Evolutionary conservation across 164 flowering plant genomes (phyloP), one percentile per base, ranked within the genome.

Genomic region (Stephania cephalantha): DNA sequence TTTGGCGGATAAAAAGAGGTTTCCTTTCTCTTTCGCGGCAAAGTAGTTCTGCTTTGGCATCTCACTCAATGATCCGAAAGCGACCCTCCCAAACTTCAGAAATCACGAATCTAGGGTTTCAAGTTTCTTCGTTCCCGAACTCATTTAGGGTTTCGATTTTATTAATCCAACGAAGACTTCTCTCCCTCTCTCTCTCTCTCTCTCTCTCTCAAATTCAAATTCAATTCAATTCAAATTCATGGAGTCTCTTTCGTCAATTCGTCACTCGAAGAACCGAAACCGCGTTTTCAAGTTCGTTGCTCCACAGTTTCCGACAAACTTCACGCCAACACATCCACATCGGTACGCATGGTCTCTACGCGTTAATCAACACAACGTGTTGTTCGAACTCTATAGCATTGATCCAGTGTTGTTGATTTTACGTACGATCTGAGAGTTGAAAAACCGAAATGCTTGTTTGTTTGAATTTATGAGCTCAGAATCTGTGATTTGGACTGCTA

Each of bases 211-310:
- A 15, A 66, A 46, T 74, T 74, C 63, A 74, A 35, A 35, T 35
- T 35, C 42, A 35, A 35, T 35, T 35, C 71, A 48, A 48, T 48
- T 31, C 65, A 29, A 68, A 65, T 66, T 10, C 44, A 30, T 15
- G 58, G 25, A 52, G 65, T 71, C 76, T 17, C 31, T 52, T 29
- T 67, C 42, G 42, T 35, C 71, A 53, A 50, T n/a, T 50, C 73
- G 69, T 76, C 82, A 74, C n/a, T 67, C 65, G 22, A 55, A 29
- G 42, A 22, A 8, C 29, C 31, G 29, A 48, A 48, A 77, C 52
- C 76, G 78, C 76, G 80, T 75, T 29, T 12, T 30, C 29, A 18
- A n/a, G 30, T 30, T 82, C 76, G 30, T 30, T 82, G 74, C 76
- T 70, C 66, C 58, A 71, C 29, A 70, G 9, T 50, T 78, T 80